phyloP scores from a whole-genome alignment of 495 filamentous ascomycete species.

The Lineolata rhizophorae region DNA sequence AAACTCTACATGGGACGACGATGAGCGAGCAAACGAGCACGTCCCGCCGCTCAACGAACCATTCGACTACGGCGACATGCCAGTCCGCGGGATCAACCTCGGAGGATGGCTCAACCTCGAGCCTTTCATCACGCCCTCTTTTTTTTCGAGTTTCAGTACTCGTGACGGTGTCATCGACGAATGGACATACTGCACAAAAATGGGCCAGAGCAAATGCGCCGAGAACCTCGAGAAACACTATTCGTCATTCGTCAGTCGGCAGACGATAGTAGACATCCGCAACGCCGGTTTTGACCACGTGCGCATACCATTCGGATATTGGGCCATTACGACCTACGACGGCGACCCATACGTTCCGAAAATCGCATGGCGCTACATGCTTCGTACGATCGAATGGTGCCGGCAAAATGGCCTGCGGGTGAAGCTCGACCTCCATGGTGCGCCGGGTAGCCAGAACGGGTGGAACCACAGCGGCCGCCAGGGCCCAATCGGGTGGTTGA shows the following conservation, averaged over 20 bases:
- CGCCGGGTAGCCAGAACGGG: slow-evolving; percentile 61
- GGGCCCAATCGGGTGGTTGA: slow-evolving; percentile 33
- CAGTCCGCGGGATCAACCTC: slow-evolving; percentile 77
- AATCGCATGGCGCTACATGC: slow-evolving; percentile 81
- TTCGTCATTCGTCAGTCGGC: slow-evolving; percentile 60
- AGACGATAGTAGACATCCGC: slow-evolving; percentile 63
- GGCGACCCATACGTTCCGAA: slow-evolving; percentile 75
- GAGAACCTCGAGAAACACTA: slow-evolving; percentile 72
- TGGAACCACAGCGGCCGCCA: slow-evolving; percentile 55
- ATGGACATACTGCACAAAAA: slow-evolving; percentile 48
- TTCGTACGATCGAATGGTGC: slow-evolving; percentile 79
- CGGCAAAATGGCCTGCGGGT: slow-evolving; percentile 86
- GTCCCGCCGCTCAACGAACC: slow-evolving; percentile 54
- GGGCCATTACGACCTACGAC: slow-evolving; percentile 72
- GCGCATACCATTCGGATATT: slow-evolving; percentile 86
- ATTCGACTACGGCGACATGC: slow-evolving; percentile 54
- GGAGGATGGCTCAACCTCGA: slow-evolving; percentile 92
- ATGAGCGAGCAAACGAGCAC: slow-evolving; percentile 47
- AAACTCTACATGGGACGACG: slow-evolving; percentile 72
- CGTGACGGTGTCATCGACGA: slow-evolving; percentile 61
- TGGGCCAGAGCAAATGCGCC: slow-evolving; percentile 38
- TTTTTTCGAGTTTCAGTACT: slow-evolving; percentile 48
- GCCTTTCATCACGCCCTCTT: slow-evolving; percentile 83
- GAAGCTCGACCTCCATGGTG: slow-evolving; percentile 82
- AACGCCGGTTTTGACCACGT: slow-evolving; percentile 90